Percentiles rank a stretch among this genome's conserved stretches.
phyloP scores from a whole-genome alignment of 2,329 filamentous ascomycete species.

The Monilinia vaccinii-corymbosi region DNA sequence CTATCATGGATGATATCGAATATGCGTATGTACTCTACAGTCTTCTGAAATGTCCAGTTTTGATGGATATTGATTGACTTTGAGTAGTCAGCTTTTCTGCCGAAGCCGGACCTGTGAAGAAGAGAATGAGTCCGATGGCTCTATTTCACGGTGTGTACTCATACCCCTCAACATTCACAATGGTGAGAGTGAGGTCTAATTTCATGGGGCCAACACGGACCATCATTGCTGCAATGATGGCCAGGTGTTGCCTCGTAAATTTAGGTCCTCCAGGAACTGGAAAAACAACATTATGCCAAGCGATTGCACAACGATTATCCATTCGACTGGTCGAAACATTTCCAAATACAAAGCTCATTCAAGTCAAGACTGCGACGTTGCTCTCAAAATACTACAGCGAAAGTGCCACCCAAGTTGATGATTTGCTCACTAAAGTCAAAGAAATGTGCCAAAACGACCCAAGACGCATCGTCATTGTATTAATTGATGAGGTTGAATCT shows the following conservation, averaged over 20 bases:
- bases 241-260: not conserved
- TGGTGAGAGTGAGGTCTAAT: not conserved
- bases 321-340: slow-evolving; percentile 35
- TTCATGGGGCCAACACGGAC: not conserved
- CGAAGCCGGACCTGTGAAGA: slow-evolving; percentile 57
- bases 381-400: slow-evolving; percentile 41
- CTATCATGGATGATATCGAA: slow-evolving; percentile 27
- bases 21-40: slow-evolving; percentile 16
- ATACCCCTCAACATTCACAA: not conserved
- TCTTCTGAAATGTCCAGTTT: not conserved
- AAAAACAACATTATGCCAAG: slow-evolving; percentile 94
- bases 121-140: slow-evolving; percentile 81
- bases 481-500: slow-evolving; percentile 31
- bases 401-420: slow-evolving; percentile 35
- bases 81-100: slow-evolving; percentile 19
- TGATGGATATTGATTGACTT: not conserved
- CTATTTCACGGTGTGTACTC: slow-evolving; percentile 68
- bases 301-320: slow-evolving; percentile 59
- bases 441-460: slow-evolving; percentile 20
- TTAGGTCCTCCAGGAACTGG: slow-evolving; percentile 59
- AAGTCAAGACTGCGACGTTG: slow-evolving; percentile 37
- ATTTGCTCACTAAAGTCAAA: slow-evolving; percentile 35
- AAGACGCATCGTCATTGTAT: slow-evolving; percentile 23
- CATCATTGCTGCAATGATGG: not conserved
- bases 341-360: slow-evolving; percentile 32